phyloP scores from a whole-genome alignment of 2,329 filamentous ascomycete species.

The Pseudocercospora musae region DNA sequence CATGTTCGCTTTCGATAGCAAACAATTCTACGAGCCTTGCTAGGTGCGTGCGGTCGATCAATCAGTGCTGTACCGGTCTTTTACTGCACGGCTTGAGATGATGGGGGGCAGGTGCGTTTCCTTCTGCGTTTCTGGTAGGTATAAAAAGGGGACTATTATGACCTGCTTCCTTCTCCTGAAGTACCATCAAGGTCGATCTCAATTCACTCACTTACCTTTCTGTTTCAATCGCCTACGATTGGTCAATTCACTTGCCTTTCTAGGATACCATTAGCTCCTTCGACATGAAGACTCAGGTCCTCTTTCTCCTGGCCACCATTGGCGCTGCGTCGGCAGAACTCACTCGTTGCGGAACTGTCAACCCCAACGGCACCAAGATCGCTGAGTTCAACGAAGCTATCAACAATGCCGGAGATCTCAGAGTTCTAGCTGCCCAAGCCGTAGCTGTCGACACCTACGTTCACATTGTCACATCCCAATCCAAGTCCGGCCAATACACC shows the following conservation, averaged over 20 bases:
- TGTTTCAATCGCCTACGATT: neutral
- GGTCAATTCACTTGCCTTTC: neutral
- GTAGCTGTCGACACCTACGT: conserved; percentile 33
- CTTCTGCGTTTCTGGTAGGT: neutral
- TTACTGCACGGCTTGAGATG: conserved; percentile 3
- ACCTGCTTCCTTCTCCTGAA: neutral
- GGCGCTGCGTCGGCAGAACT: conserved; percentile 17
- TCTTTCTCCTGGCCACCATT: conserved; percentile 11
- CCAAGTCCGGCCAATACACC: conserved; percentile 35
- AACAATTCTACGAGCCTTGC: conserved; percentile 3
- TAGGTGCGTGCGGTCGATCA: conserved; percentile 3
- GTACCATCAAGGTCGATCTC: conserved; percentile 8
- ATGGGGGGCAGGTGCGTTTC: neutral
- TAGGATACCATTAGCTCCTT: neutral
- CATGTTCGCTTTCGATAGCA: conserved; percentile 13
- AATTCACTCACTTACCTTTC: conserved; percentile 9
- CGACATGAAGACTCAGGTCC: conserved; percentile 16
- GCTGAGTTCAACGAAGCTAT: conserved; percentile 21
- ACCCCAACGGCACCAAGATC: conserved; percentile 17
- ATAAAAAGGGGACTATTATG: conserved; percentile 11
- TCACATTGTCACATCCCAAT: conserved; percentile 40
- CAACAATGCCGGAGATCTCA: conserved; percentile 8
- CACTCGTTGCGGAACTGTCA: conserved; percentile 20
- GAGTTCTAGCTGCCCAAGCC: conserved; percentile 3
- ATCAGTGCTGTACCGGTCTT: conserved; percentile 7